Base-by-base conservation (phyloP, 1,284 basidiomycete species). In the Microbotryum scabiosae region DNA sequence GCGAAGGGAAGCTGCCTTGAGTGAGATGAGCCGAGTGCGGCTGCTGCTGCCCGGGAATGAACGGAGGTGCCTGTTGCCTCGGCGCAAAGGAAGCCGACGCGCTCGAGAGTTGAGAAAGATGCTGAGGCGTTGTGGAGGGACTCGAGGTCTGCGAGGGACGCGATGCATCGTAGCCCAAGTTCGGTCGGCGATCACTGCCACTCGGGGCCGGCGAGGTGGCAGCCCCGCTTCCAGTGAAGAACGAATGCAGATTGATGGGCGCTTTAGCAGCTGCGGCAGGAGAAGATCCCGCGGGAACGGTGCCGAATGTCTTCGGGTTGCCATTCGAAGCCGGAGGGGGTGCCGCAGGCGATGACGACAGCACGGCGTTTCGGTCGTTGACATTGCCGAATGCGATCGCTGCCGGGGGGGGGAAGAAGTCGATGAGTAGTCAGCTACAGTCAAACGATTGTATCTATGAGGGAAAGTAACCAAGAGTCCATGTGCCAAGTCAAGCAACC, bases 321-420 rank as follows among this genome's bases (percentile, higher is more conserved):
- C 70, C 69, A 48, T 71, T 67, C 59, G 71, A 70, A 61, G 71
- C 65, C 50, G 66, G 66, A 28, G 75, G 73, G 56, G 73, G 73
- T 2, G 70, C 71, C 36, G 75, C 75, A 8, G 76, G 75, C 9
- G 75, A 76, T 4, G 75, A 76, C 2, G 75, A 76, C 25, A 76
- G 69, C 45, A 69, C 69, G 5, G 75, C 73, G 65, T 73, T 71
- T 56, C 74, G 67, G 68, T 76, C 76, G 57, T 73, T 71, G 16
- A 75, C 72, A 6, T 73, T 76, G 63, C 76, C 76, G 63, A 77
- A 76, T 57, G 74, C 73, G 68, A 77, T 74, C 59, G 72, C 71
- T 23, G 59, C n/a, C 28, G 32, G 53, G 18, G 28, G 18, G 28
- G 20, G 21, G 25, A 20, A 23, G 21, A 16, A 41, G 36, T 16